These are phyloP conservation scores for Backusella australiensis DNA, from an alignment of 192 early-diverging fungal species.

Conservation along the genomic window DNA sequence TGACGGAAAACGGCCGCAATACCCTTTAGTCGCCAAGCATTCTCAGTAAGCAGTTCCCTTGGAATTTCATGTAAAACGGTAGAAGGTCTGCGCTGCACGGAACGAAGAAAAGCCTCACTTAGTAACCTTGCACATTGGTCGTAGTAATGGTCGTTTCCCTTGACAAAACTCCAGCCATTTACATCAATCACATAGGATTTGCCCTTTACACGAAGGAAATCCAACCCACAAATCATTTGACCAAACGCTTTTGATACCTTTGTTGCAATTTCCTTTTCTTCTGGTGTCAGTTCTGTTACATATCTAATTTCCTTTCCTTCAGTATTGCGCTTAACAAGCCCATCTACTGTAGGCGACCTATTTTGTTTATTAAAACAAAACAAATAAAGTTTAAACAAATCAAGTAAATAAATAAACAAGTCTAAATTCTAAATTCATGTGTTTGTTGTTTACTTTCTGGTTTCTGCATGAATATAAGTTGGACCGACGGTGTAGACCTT, in stretches of 20 bases:
- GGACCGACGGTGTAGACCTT: conserved; percentile 96
- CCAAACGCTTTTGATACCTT: conserved; percentile 80
- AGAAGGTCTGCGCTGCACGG: conserved; percentile 31
- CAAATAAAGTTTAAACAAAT: neutral
- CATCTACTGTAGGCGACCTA: conserved; percentile 93
- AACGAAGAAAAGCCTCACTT: conserved; percentile 73
- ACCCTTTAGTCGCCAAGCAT: conserved; percentile 90
- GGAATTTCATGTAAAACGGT: neutral
- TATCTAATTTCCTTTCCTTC: conserved; percentile 98
- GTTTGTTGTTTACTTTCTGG: conserved; percentile 69
- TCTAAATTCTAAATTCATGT: neutral
- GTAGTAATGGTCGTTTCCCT: conserved; percentile 93
- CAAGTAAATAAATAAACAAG: neutral
- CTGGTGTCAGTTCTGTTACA: conserved; percentile 71
- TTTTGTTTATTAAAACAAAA: no score
- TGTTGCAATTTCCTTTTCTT: conserved; percentile 78
- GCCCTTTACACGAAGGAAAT: conserved; percentile 81
- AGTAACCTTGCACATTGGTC: conserved; percentile 78
- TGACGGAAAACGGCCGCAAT: conserved; percentile 93
- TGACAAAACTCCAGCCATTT: conserved; percentile 99
- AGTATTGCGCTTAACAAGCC: conserved; percentile 89
- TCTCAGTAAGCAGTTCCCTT: conserved; percentile 63
- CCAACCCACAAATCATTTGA: conserved; percentile 95
- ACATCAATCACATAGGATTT: conserved; percentile 94
- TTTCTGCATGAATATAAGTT: conserved; percentile 91